Evolutionary conservation across 2,329 filamentous ascomycete genomes (phyloP), one percentile per base, ranked within the genome.

Genomic region (Exophiala sp.): DNA sequence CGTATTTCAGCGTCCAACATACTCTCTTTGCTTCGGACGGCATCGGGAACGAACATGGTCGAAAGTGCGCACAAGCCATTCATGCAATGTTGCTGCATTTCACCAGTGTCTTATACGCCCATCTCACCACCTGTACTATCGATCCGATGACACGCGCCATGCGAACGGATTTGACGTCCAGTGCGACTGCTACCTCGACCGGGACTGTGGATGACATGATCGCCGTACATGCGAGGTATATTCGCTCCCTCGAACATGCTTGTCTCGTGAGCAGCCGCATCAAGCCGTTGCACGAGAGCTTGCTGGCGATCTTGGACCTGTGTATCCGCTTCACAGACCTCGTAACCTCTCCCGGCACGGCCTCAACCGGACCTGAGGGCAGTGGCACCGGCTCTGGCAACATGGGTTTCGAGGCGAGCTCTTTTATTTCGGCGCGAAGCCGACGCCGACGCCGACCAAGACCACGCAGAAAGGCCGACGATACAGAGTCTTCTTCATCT

Each of bases 141-240:
- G 77, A 76, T 0, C 78, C 81, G 0, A 74, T 81, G 18, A 78
- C 76, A 1, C 62, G 67, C 1, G 70, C 73, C 23, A 77, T 96
- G 70, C 70, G 70, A 9, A 16, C 16, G 14, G 13, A 4, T 64
- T 66, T 2, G 71, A 75, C 0, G 74, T 96, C 66, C 16, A 9
- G 2, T 37, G n/a, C 34, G n/a, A 9, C 6, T 37, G n/a, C 34
- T 6, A 69, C 11, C 68, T 71, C 4, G 81, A 52, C 87, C 0
- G 73, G 77, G 21, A 88, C 91, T 58, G 80, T 96, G 8, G 88
- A 96, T 63, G 78, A 78, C 21, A 94, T 96, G 86, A 82, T 89
- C 21, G 68, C 68, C 1, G 75, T 82, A 1, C 89, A 95, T 63
- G 69, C 77, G 3, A 64, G 66, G 0, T 91, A 85, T 60, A 70